These are phyloP conservation scores for Delonix regia DNA, from an alignment of 306 rosid genomes.

Conservation along the genomic window DNA sequence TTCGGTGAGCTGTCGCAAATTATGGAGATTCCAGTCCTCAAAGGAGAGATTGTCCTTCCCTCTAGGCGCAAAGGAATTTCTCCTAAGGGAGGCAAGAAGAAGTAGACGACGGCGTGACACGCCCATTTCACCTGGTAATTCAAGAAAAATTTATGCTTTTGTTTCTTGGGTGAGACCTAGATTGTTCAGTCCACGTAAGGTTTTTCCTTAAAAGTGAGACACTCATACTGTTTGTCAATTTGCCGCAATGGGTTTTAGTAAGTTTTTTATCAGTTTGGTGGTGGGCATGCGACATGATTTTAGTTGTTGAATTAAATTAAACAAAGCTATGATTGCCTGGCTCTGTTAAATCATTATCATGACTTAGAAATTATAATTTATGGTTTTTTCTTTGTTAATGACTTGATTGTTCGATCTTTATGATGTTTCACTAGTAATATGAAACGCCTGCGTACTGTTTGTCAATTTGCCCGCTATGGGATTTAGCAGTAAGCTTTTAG, in stretches of 20 bases:
- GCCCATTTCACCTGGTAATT: background rate
- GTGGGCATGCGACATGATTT: background rate
- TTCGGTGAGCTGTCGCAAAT: constrained; percentile 59
- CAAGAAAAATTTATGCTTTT: background rate
- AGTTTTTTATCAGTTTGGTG: background rate
- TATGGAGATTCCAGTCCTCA: constrained; percentile 86
- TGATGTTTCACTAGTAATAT: background rate
- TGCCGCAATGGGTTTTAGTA: constrained; percentile 5
- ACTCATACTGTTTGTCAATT: constrained; percentile 30
- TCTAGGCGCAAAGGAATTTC: constrained; percentile 58
- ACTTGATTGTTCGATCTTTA: background rate
- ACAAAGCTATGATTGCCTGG: background rate
- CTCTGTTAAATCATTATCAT: background rate
- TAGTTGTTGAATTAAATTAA: background rate
- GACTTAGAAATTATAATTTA: background rate
- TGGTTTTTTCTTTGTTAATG: constrained; percentile 6
- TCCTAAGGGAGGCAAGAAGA: constrained; percentile 79
- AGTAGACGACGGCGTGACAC: constrained; percentile 37
- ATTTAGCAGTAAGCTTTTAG: background rate
- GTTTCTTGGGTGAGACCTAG: constrained; percentile 7
- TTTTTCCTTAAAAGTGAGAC: background rate
- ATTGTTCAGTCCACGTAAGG: background rate
- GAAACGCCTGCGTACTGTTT: constrained; percentile 33
- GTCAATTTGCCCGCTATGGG: constrained; percentile 1
- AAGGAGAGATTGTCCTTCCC: constrained; percentile 82